Percentiles rank a stretch among this genome's conserved stretches.
Evolutionary conservation across 208 protist species (phyloP).

Genomic region (Naegleria fowleri): DNA sequence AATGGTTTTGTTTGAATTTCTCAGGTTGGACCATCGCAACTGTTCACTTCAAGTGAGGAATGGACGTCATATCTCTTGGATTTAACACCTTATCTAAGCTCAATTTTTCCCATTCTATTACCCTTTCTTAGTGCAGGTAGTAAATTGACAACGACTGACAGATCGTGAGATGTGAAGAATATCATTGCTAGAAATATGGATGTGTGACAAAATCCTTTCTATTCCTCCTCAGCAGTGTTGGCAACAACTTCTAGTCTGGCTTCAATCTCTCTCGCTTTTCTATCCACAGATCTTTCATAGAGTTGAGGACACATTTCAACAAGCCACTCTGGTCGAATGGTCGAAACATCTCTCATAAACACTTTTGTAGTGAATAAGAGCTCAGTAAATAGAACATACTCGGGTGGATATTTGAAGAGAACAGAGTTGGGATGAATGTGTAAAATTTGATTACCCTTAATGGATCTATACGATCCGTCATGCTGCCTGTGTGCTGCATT

Average conservation of each 20-base stretch:
- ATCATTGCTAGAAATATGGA: too few relatives aligned
- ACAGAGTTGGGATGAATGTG: slow-evolving; percentile 5
- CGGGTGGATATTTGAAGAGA: slow-evolving; percentile 55
- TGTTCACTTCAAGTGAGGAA: too few relatives aligned
- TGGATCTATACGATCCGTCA: not conserved
- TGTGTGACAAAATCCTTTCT: too few relatives aligned
- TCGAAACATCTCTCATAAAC: slow-evolving; percentile 91
- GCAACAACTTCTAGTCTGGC: not conserved
- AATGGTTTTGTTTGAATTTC: too few relatives aligned
- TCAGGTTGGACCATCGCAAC: too few relatives aligned
- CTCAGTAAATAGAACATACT: slow-evolving; percentile 98
- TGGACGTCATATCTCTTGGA: too few relatives aligned
- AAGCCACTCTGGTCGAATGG: slow-evolving; percentile 95
- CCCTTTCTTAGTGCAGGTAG: too few relatives aligned
- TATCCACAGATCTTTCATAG: slow-evolving; percentile 42
- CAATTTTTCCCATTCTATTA: too few relatives aligned
- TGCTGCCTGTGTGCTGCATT: not conserved
- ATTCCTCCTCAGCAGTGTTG: too few relatives aligned
- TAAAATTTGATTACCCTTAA: not conserved
- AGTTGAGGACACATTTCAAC: slow-evolving; percentile 62
- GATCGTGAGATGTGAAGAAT: too few relatives aligned
- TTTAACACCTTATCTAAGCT: too few relatives aligned
- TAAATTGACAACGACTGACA: too few relatives aligned
- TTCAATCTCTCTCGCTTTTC: not conserved
- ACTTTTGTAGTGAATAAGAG: slow-evolving; percentile 90